phyloP scores from a whole-genome alignment of 106 monocot species.

The Dendrobium officinale region DNA sequence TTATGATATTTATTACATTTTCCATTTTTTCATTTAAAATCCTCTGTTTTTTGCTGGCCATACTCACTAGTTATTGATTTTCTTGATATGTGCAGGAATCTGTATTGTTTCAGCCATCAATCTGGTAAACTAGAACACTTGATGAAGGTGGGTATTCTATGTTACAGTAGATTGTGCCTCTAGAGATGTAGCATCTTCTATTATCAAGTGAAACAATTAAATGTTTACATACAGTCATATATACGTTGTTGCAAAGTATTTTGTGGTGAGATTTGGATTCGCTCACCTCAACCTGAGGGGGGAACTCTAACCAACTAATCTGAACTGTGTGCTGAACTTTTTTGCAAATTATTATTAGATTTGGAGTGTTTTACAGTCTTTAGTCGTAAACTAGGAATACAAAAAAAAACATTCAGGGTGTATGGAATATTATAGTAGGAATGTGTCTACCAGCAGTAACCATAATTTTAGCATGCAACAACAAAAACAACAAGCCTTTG shows the following conservation, averaged over 20 bases:
- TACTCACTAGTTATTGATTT: neutral
- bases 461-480: too few species aligned
- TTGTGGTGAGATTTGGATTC: neutral
- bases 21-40: neutral
- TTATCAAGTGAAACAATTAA: neutral
- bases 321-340: too few species aligned
- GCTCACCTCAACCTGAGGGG: neutral
- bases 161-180: neutral
- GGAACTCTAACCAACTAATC: neutral
- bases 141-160: conserved; percentile 67
- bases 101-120: conserved; percentile 95
- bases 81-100: conserved; percentile 48
- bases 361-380: neutral
- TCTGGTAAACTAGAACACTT: conserved; percentile 97
- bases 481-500: too few species aligned
- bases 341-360: neutral
- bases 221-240: neutral
- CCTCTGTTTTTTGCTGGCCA: neutral
- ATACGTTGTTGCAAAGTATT: neutral
- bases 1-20: neutral
- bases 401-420: neutral
- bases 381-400: neutral
- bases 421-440: neutral
- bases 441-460: neutral
- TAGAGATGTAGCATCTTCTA: neutral